Evolutionary conservation across 1,139 yeast genomes (phyloP), one percentile per base, ranked within the genome.

Genomic region (Diutina catenulata): DNA sequence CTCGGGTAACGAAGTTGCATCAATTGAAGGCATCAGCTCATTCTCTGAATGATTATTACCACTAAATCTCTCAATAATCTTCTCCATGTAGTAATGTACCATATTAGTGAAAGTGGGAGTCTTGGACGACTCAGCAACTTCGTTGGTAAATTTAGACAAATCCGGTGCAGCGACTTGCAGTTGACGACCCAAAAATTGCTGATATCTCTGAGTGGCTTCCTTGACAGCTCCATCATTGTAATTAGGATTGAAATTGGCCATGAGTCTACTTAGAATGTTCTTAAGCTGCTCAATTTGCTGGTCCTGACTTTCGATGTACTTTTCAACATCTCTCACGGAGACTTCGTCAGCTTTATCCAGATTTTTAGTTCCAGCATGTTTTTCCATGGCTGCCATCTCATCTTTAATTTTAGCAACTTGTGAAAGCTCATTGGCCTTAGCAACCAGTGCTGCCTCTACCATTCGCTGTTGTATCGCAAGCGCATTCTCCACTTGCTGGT

Each of bases 161-260:
- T 24, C 22, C 3, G 28, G 36, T 2, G 15, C 10, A 14, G 21
- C 21, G 21, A 15, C 6, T 24, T 16, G 10, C 21, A 10, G 43
- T 67, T 69, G 9, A 72, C 68, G 5, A 56, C 49, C 46, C n/a
- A n/a, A n/a, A n/a, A 71, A 76, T 42, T 76, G 72, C 42, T 76
- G 79, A 57, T 66, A 87, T 0, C 67, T 55, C 35, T 68, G 62
- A 15, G 84, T 79, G 0, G 94, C 79, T 9, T 64, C 70, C 51
- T 84, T 84, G 15, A 88, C 96, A 0, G 88, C 94, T 4, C 77
- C 74, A 56, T 88, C 96, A 52, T 87, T 88, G 60, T 83, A 86
- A 53, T 87, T 87, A 27, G 94, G 95, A 51, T 88, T 86, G 53
- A 84, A 84, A 40, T 77, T 73, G 3, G 62, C 53, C 20, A 70